Base-by-base conservation (phyloP, 192 early-diverging fungal genomes). In the Pilaira anomala region DNA sequence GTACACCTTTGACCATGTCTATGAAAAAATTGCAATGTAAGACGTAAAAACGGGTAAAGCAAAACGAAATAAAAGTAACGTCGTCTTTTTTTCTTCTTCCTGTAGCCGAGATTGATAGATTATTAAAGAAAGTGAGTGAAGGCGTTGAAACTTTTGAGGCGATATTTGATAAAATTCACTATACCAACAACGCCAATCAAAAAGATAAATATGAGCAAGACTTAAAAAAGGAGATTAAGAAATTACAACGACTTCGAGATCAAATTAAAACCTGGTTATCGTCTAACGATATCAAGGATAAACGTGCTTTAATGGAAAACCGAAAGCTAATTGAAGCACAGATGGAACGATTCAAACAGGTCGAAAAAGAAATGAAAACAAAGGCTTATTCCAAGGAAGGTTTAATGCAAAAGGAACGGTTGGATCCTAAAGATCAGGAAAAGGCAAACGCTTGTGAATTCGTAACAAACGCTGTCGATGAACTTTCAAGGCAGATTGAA, bases 191-290 rank as follows among this genome's bases (percentile, higher is more conserved):
- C 72, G 66, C 81, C 28, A 88, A 91, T 46, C 97, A 99, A 73
- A 97, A 96, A 77, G 95, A 99, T 75, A 99, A 99, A 73, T 89
- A 91, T 65, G 97, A 99, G 66, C 81, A 80, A n/a, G 95, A 99
- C 62, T 73, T 99, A 66, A 99, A 99, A 71, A 96, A 95, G 78
- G 95, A 99, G 78, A 99, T 99, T 78, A 99, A 99, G 74, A 99
- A 99, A 76, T 83, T 98, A 62, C 97, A 99, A 67, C 81, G 94
- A 69, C 81, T 85, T 56, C 87, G 95, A 51, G 97, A 99, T 80
- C 96, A 99, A 75, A 99, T 99, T 68, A 96, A 98, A 72, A 91
- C 90, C 63, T 99, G 97, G 97, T 82, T 96, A 46, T 82, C 90
- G 14, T 93, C 88, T 57, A 93, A 83, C 60, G 97, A 99, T 25